Evolutionary conservation across 2,329 filamentous ascomycete species (phyloP).

Genomic region (Ceratocystis variospora): DNA sequence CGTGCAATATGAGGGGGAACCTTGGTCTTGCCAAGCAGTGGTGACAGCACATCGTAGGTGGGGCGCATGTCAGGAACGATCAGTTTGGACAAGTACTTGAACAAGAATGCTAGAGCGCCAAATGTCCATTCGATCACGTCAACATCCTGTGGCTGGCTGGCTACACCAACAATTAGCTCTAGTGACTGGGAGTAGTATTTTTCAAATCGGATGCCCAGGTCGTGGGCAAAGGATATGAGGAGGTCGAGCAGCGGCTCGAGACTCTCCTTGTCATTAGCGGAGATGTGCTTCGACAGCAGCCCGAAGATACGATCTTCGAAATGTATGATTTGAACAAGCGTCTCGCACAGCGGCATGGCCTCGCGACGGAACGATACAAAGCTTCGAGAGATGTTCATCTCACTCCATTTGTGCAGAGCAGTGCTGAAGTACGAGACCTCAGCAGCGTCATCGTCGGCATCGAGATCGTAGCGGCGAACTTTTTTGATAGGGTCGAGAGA

Average conservation of each 20-base stretch:
- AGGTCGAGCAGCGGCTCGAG: slow-evolving; percentile 78
- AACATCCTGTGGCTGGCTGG: slow-evolving; percentile 60
- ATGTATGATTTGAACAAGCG: slow-evolving; percentile 79
- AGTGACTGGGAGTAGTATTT: slow-evolving; percentile 70
- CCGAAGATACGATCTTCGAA: slow-evolving; percentile 77
- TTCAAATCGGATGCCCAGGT: slow-evolving; percentile 76
- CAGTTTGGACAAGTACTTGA: slow-evolving; percentile 88
- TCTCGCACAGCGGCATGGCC: slow-evolving; percentile 69
- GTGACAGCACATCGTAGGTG: slow-evolving; percentile 68
- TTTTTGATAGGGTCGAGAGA: slow-evolving; percentile 81
- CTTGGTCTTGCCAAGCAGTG: slow-evolving; percentile 66
- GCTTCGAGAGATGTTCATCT: slow-evolving; percentile 73
- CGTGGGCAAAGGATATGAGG: slow-evolving; percentile 88
- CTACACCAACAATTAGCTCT: slow-evolving; percentile 61
- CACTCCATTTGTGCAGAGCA: slow-evolving; percentile 74
- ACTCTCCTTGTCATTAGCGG: slow-evolving; percentile 60
- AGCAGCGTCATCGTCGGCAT: slow-evolving; percentile 59
- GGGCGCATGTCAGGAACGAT: slow-evolving; percentile 75
- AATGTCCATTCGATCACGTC: slow-evolving; percentile 98
- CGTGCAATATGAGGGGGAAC: slow-evolving; percentile 79
- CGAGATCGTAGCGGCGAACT: slow-evolving; percentile 71
- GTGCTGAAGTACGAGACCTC: slow-evolving; percentile 78
- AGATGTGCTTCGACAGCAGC: slow-evolving; percentile 60
- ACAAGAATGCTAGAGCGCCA: slow-evolving; percentile 81
- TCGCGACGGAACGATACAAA: slow-evolving; percentile 68